Evolutionary conservation across 2,329 filamentous ascomycete species (phyloP), one percentile per base, ranked within the genome.

Genomic region (Coniochaeta sp.): DNA sequence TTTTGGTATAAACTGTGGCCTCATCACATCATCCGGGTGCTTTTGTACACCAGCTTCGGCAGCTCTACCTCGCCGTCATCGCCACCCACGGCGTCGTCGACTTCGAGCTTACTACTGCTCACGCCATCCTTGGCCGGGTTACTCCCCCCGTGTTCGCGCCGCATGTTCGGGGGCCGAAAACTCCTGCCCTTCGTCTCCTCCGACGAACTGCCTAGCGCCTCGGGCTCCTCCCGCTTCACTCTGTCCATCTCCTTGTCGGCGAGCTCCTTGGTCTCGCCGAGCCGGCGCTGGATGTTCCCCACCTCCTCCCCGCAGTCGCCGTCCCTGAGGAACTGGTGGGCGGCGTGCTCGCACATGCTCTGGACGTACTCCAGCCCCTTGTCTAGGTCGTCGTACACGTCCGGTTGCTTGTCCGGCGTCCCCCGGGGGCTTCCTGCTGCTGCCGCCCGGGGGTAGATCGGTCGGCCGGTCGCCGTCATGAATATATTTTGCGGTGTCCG

Each of bases 261-360:
- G 50, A 81, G 70, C 27, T 79, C 77, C 49, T 83, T 73, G 1
- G 90, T 82, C 51, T 84, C 77, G 7, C 70, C 69, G 40, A 95
- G 78, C 14, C 82, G 81, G 52, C 76, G 73, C 61, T 83, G 81
- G 50, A 91, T 86, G 46, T 82, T 85, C 24, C 75, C 74, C 35
- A 96, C 78, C 66, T 95, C 89, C 18, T 82, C 78, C n/a, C 75
- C 78, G 67, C 91, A 96, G 61, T 94, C 86, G 10, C 91, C 91
- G 50, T 91, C 87, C 20, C 91, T 83, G n/a, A 96, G 75, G 55
- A 94, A 89, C 61, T 94, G 89, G 63, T 95, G 91, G 0, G 91
- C 91, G 3, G 87, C 91, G 51, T 85, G 84, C 70, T 96, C 91
- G 65, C 89, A 95, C 60, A 91, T 81, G 52, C 78, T 78, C 65